These are phyloP conservation scores for Auricularia sp. DNA, from an alignment of 768 basidiomycete species.

Conservation along the genomic window DNA sequence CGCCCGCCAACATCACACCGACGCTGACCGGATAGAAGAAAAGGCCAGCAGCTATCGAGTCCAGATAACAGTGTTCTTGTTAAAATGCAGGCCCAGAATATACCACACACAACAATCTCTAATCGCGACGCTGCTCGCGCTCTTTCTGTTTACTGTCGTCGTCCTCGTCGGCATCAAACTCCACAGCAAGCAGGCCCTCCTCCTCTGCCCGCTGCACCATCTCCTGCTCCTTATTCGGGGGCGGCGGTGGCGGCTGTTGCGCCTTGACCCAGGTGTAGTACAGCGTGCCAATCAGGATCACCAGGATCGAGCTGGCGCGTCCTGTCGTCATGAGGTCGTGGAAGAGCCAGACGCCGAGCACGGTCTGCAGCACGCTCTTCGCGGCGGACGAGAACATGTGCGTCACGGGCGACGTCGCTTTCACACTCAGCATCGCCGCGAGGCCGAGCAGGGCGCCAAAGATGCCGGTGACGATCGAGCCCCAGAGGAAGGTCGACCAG, in stretches of 20 bases:
- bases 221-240: slow-evolving; percentile 1
- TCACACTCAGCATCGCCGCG: slow-evolving; percentile 35
- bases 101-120: not conserved
- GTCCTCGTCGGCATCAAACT: slow-evolving; percentile 2
- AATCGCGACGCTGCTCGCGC: not conserved
- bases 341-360: slow-evolving; percentile 31
- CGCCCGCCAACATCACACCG: too few species aligned
- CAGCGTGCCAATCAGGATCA: slow-evolving; percentile 73
- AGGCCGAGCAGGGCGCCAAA: slow-evolving; percentile 36
- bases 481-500: slow-evolving; percentile 11
- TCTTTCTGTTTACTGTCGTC: not conserved
- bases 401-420: slow-evolving; percentile 36
- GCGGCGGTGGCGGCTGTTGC: not conserved
- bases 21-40: too few species aligned
- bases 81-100: too few species aligned
- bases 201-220: slow-evolving; percentile 2
- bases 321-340: slow-evolving; percentile 37
- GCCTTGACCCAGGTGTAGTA: slow-evolving; percentile 48
- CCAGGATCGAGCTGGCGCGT: slow-evolving; percentile 68
- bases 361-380: slow-evolving; percentile 34
- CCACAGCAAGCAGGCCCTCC: not conserved
- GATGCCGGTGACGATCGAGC: slow-evolving; percentile 22
- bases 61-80: too few species aligned
- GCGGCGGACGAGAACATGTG: slow-evolving; percentile 37
- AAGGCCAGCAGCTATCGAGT: too few species aligned